These are phyloP conservation scores for Marsdenia floribunda DNA, from an alignment of 257 asterid species.

Conservation along the genomic window DNA sequence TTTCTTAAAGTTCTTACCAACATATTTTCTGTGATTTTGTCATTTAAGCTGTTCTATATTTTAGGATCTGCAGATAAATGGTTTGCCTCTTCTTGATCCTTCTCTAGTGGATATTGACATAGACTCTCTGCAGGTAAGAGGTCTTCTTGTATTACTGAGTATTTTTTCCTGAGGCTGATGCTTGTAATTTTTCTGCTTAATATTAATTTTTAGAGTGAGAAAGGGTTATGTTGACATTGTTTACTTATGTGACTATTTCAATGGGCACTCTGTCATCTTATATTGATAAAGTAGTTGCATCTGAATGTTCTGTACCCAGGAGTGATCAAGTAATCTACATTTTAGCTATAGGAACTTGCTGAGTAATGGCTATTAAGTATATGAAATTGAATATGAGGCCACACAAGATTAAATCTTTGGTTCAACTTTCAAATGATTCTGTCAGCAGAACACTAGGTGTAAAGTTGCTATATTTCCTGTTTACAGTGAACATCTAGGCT, in stretches of 20 bases:
- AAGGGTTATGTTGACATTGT: neutral
- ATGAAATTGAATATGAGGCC: neutral
- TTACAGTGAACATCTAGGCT: neutral
- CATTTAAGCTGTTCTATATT: constrained; percentile 20
- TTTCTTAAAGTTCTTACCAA: neutral
- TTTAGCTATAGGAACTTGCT: neutral
- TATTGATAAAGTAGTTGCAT: neutral
- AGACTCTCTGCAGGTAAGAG: constrained; percentile 70
- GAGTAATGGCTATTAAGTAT: neutral
- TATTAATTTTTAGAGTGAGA: neutral
- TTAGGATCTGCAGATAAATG: constrained; percentile 53
- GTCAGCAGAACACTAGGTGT: neutral
- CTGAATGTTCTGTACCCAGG: neutral
- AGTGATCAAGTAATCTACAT: neutral
- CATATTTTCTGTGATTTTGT: neutral
- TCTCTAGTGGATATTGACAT: constrained; percentile 58
- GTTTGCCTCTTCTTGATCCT: constrained; percentile 57
- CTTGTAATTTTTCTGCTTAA: neutral
- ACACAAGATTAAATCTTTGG: neutral
- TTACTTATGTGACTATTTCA: constrained; percentile 2
- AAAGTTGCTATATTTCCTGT: neutral
- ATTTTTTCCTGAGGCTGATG: neutral
- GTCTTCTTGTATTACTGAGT: constrained; percentile 13
- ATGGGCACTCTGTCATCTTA: neutral
- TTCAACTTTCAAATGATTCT: neutral